A percentile compares a stretch with the other conserved stretches of the same genome.
Evolutionary conservation across 495 filamentous ascomycete species (phyloP).

Genomic region (Podospora pseudoanserina): DNA sequence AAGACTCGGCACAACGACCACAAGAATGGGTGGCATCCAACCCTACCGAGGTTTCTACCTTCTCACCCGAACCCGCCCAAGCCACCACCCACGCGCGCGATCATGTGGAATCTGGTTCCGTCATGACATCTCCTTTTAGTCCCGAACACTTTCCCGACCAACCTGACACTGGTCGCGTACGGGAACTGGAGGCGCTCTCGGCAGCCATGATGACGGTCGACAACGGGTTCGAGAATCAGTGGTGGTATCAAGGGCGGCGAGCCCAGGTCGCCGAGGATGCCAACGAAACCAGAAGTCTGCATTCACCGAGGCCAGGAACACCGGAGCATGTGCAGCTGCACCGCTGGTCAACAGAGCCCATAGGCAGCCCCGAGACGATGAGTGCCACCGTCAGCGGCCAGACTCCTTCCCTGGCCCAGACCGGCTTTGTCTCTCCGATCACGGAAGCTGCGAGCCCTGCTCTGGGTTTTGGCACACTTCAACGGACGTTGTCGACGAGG

Average conservation of each 20-base stretch:
- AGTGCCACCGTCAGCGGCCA: neutral
- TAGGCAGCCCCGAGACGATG: neutral
- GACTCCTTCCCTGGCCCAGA: neutral
- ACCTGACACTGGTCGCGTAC: conserved; percentile 21
- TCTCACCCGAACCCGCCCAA: conserved; percentile 27
- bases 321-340: neutral
- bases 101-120: neutral
- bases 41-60: conserved; percentile 28
- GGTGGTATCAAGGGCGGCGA: conserved; percentile 45
- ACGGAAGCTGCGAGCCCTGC: conserved; percentile 21
- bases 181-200: conserved; percentile 47
- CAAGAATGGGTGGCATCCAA: conserved; percentile 18
- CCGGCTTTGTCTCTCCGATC: conserved; percentile 22
- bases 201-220: conserved; percentile 56
- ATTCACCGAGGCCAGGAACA: neutral
- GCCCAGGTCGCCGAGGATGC: conserved; percentile 18
- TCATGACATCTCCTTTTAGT: neutral
- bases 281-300: neutral
- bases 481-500: conserved; percentile 29
- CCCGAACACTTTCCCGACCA: neutral
- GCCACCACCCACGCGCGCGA: neutral
- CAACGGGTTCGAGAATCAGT: conserved; percentile 51
- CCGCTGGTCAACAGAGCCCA: conserved; percentile 12
- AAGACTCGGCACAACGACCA: neutral
- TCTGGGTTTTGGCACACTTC: conserved; percentile 12